phyloP scores from a whole-genome alignment of 73 alveolate species.

The Diophrys sp. region DNA sequence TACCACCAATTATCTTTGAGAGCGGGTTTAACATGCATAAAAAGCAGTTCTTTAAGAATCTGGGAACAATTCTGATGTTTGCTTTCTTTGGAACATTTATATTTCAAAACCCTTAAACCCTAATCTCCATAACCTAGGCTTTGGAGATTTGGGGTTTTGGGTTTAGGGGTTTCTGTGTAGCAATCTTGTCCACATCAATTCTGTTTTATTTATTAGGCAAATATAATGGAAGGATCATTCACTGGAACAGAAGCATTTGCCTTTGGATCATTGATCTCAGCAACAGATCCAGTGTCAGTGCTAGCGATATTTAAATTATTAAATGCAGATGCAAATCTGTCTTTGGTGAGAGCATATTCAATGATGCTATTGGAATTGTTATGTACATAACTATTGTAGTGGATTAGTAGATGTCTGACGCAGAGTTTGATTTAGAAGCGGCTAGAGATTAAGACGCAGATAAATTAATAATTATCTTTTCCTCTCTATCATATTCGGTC shows the following conservation, averaged over 20 bases:
- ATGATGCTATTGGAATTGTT: conserved; percentile 82
- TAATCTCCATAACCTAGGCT: neutral
- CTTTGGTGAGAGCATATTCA: conserved; percentile 87
- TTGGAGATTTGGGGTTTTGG: conserved; percentile 18
- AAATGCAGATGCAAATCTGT: conserved; percentile 65
- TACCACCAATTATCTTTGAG: conserved; percentile 76
- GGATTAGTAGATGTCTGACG: conserved; percentile 25
- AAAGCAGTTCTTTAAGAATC: conserved; percentile 65
- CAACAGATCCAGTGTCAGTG: conserved; percentile 93
- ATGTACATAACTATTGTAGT: conserved; percentile 48
- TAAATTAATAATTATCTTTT: too few species aligned
- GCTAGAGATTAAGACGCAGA: too few species aligned
- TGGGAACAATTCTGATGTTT: conserved; percentile 74
- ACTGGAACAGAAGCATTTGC: conserved; percentile 64
- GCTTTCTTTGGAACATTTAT: conserved; percentile 85
- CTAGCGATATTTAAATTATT: conserved; percentile 68
- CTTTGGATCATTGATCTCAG: conserved; percentile 78
- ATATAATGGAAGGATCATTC: neutral
- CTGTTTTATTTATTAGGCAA: neutral
- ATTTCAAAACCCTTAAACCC: conserved; percentile 48
- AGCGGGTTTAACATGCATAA: conserved; percentile 83
- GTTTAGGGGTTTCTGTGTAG: conserved; percentile 12
- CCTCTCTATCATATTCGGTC: conserved; percentile 10
- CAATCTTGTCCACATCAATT: conserved; percentile 49
- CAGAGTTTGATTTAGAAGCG: too few species aligned